Percentiles rank a stretch among this genome's conserved stretches.
These are phyloP conservation scores for Petunia secreta DNA, from an alignment of 257 asterid species.

Conservation along the genomic window DNA sequence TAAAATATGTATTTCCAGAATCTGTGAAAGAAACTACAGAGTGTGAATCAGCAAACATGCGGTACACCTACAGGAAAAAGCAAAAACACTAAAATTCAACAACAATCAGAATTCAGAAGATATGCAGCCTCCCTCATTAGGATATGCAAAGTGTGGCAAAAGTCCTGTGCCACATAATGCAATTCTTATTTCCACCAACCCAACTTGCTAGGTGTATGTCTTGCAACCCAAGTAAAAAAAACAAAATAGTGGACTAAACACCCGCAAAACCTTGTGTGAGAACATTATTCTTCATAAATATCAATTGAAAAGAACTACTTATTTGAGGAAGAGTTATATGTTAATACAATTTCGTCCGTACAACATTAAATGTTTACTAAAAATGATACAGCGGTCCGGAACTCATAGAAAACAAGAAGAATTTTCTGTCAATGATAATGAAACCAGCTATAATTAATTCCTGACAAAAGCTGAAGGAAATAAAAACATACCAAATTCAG, in stretches of 20 bases:
- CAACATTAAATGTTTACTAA: neutral
- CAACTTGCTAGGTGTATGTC: neutral
- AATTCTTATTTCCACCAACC: neutral
- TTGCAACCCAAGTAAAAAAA: neutral
- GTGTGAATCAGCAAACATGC: neutral
- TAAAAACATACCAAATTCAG: conserved; percentile 52
- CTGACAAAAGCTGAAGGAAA: neutral
- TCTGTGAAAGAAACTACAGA: neutral
- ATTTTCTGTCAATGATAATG: neutral
- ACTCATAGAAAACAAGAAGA: neutral
- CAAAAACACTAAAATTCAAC: neutral
- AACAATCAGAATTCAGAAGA: neutral
- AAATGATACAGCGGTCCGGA: neutral
- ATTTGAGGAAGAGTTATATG: conserved; percentile 4
- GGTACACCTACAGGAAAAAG: neutral
- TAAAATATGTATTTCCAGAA: neutral
- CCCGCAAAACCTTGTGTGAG: neutral
- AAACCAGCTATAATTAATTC: neutral
- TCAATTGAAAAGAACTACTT: neutral
- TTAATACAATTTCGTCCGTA: neutral
- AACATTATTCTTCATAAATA: neutral
- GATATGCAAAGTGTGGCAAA: neutral
- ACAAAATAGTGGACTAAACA: neutral
- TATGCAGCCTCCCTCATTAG: neutral
- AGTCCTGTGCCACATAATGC: neutral